Percentiles rank a stretch among this genome's conserved stretches.
Conservation (phyloP, 2,329 filamentous ascomycete species). For the Cercospora citrullina region DNA sequence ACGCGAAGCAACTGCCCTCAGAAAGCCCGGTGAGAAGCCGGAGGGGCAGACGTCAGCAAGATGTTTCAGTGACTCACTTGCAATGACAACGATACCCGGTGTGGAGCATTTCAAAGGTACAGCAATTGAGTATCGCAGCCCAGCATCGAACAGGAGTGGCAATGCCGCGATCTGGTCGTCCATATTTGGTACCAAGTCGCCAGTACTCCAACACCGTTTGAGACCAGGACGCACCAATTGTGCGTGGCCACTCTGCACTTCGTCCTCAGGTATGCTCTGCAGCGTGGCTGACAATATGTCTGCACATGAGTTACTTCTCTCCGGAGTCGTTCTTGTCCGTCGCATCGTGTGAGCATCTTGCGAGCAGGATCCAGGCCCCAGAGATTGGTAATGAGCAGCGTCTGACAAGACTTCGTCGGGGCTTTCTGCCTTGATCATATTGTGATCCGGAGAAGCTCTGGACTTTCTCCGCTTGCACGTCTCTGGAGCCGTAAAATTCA, state of each 20-base stretch:
- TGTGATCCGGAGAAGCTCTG: not conserved
- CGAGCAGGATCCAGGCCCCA: not conserved
- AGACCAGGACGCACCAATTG: not conserved
- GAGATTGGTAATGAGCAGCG: not conserved
- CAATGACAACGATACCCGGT: slow-evolving; percentile 36
- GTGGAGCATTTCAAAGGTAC: slow-evolving; percentile 30
- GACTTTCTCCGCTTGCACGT: not conserved
- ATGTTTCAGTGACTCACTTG: slow-evolving; percentile 37
- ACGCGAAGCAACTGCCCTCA: slow-evolving; percentile 34
- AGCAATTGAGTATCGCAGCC: slow-evolving; percentile 40
- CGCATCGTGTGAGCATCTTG: not conserved
- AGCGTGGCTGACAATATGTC: not conserved
- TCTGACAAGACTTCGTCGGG: not conserved
- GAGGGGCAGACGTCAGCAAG: slow-evolving; percentile 43
- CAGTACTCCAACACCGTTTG: not conserved
- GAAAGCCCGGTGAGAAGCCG: slow-evolving; percentile 44
- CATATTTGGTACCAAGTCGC: not conserved
- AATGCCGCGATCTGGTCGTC: not conserved
- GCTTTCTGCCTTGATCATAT: not conserved
- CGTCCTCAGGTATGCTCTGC: not conserved
- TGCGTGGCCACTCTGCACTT: not conserved
- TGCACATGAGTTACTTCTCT: not conserved
- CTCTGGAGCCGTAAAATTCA: slow-evolving; percentile 23
- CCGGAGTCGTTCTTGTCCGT: not conserved
- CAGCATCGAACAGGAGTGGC: slow-evolving; percentile 18